phyloP scores from a whole-genome alignment of 2,329 filamentous ascomycete species.

The Fusarium sp. region DNA sequence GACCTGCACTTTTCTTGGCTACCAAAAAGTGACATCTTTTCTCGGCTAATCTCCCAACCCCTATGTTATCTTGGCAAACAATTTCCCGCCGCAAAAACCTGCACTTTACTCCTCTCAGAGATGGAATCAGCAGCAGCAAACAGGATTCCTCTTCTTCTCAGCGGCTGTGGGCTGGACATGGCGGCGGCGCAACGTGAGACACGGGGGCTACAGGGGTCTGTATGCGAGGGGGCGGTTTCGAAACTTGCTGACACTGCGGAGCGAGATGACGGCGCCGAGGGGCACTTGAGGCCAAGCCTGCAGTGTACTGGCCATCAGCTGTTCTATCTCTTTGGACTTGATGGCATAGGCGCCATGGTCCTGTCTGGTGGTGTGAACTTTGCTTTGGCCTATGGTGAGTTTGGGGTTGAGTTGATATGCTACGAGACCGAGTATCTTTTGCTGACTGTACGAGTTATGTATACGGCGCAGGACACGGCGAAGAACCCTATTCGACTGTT shows the following conservation, averaged over 20 bases:
- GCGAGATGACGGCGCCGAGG: conserved; percentile 3
- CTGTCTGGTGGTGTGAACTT: conserved; percentile 62
- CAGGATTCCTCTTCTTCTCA: not conserved
- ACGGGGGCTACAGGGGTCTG: conserved; percentile 27
- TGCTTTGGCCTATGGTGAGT: conserved; percentile 59
- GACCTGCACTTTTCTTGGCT: no score
- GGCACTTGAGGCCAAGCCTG: conserved; percentile 51
- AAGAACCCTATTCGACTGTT: conserved; percentile 57
- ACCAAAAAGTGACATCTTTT: no score
- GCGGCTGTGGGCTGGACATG: not conserved
- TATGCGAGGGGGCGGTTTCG: conserved; percentile 7
- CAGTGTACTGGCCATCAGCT: conserved; percentile 55
- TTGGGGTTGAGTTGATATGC: conserved; percentile 10
- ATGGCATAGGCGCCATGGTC: conserved; percentile 58
- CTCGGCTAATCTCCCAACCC: conserved; percentile 15
- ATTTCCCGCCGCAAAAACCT: not conserved
- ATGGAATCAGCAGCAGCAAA: not conserved
- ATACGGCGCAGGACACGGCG: conserved; percentile 51
- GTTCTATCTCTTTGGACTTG: conserved; percentile 59
- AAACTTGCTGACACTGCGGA: conserved; percentile 27
- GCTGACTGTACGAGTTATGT: conserved; percentile 54
- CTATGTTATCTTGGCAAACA: conserved; percentile 10
- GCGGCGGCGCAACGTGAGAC: conserved; percentile 38
- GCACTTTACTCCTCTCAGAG: not conserved
- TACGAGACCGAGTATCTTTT: not conserved